Base-by-base conservation (phyloP, 2,329 filamentous ascomycete genomes). In the Thermothelomyces thermophilus region DNA sequence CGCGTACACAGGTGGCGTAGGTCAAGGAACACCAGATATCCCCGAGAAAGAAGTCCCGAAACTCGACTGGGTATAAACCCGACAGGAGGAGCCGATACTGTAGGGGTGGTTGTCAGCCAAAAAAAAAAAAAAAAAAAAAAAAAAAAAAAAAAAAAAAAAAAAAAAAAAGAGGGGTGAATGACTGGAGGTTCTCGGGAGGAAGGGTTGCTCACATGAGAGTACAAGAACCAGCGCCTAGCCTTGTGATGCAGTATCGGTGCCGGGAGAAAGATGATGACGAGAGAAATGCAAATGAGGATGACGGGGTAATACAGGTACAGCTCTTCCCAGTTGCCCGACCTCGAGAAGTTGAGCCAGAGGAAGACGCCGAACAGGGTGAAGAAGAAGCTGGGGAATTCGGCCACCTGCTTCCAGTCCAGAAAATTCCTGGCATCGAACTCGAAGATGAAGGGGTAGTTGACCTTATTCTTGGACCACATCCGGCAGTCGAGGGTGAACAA, bases 1-100 rank as follows among this genome's bases (percentile, higher is more conserved):
- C 9, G 24, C 86, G 72, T 75, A 91, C 87, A 53, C 87, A 85
- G 68, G 88, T 87, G 14, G 85, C 79, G 67, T 98, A 98, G 5
- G 90, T 95, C 49, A 95, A 74, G 2, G 93, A 97, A 68, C 91
- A 97, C 67, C 95, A 95, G 75, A 97, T 96, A 65, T 98, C 93
- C 46, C 93, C 93, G 0, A 97, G 77, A 68, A 96, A 97, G 70
- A 98, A 97, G 68, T 98, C 93, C 51, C 90, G 82, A 66, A 97
- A 98, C 65, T 97, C 91, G 43, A 98, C 93, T 1, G 89, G 89
- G 62, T 94, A 96, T 17, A 95, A 66, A 3, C 90, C 90, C 13
- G 91, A 88, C 42, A 91, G 77, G 46, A 94, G 71, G 16, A 97
- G 74, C 53, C 93, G 87, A 79, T 87, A 94, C 85, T 93, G 56